Evolutionary conservation across 306 rosid species (phyloP).

Genomic region (Hippophae rhamnoides): DNA sequence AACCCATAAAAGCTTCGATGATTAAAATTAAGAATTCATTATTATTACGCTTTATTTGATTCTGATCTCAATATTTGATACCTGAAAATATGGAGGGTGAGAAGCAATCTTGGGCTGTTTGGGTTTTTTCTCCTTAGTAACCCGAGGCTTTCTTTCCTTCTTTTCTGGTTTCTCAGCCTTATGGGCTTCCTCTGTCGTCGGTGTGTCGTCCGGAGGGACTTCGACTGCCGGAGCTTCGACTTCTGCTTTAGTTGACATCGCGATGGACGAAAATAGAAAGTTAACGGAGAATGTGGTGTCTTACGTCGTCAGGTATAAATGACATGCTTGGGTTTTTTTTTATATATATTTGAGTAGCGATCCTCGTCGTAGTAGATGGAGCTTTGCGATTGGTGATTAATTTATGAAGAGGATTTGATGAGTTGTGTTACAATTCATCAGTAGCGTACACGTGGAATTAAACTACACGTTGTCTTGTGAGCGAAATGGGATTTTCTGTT

Average conservation of each 20-base stretch:
- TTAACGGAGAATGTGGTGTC: too few species aligned
- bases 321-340: too few species aligned
- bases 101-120: constrained; percentile 44
- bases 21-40: background rate
- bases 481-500: too few species aligned
- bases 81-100: constrained; percentile 89
- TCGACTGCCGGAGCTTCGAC: constrained; percentile 18
- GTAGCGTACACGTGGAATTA: too few species aligned
- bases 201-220: constrained; percentile 24
- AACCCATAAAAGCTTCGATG: background rate
- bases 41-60: too few species aligned
- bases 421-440: too few species aligned
- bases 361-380: too few species aligned
- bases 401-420: too few species aligned
- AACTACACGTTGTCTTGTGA: too few species aligned
- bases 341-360: too few species aligned
- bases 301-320: too few species aligned
- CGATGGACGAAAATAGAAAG: background rate
- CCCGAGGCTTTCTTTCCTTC: constrained; percentile 50
- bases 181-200: constrained; percentile 25
- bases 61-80: constrained; percentile 4
- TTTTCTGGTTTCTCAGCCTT: constrained; percentile 22
- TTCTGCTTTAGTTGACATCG: constrained; percentile 45
- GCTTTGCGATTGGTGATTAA: too few species aligned
- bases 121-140: constrained; percentile 46